Evolutionary conservation across 352 stramenopile species (phyloP).

Genomic region (Globisporangium cederbergense): DNA sequence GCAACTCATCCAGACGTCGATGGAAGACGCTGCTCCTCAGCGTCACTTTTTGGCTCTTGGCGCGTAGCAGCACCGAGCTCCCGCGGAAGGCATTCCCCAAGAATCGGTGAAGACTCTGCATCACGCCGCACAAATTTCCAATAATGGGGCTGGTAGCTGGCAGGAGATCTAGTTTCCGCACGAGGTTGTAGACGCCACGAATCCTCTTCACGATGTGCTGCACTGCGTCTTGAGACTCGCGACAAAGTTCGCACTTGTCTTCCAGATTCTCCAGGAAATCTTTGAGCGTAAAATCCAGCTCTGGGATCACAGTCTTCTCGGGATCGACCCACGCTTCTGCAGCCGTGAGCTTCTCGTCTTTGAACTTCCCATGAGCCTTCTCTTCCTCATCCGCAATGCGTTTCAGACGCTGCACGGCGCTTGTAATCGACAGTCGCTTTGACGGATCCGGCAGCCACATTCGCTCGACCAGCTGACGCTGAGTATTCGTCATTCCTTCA

Average conservation of each 20-base stretch:
- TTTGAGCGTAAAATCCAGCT: neutral
- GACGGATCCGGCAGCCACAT: neutral
- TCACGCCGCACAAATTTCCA: neutral
- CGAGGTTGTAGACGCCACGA: neutral
- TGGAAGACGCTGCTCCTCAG: neutral
- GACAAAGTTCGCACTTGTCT: neutral
- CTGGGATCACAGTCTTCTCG: neutral
- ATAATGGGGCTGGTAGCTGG: neutral
- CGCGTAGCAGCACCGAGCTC: neutral
- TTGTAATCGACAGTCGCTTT: neutral
- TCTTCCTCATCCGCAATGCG: neutral
- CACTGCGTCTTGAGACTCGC: neutral
- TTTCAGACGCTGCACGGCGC: neutral
- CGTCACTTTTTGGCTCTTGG: neutral
- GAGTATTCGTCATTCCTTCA: neutral
- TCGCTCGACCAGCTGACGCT: neutral
- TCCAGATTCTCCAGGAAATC: neutral
- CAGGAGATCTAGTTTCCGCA: neutral
- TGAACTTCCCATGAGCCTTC: neutral
- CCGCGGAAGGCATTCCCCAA: neutral
- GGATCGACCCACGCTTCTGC: neutral
- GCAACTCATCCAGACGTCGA: neutral
- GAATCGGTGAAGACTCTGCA: neutral
- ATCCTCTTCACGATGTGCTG: neutral
- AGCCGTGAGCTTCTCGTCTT: neutral